Conservation (phyloP, 2,329 filamentous ascomycete species). For the Sporothrix mexicana region DNA sequence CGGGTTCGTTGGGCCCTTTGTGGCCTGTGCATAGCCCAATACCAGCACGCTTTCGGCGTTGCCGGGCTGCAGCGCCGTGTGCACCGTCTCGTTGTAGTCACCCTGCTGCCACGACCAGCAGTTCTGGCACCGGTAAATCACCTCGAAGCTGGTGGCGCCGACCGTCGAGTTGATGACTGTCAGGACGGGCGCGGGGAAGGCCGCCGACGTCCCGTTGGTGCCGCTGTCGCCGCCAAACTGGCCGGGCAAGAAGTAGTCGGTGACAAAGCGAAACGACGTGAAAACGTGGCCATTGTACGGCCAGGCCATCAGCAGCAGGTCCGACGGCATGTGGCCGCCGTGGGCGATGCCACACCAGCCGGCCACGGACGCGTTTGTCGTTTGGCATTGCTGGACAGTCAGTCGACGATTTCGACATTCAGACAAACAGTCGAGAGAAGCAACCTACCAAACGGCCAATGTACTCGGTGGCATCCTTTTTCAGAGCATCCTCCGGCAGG, state of each 20-base stretch:
- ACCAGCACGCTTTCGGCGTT: conserved; percentile 47
- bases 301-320: conserved; percentile 64
- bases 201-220: conserved; percentile 29
- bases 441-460: conserved; percentile 60
- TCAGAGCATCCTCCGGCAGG: conserved; percentile 56
- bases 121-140: conserved; percentile 69
- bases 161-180: conserved; percentile 64
- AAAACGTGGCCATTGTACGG: conserved; percentile 59
- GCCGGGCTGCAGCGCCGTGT: conserved; percentile 46
- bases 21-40: conserved; percentile 63
- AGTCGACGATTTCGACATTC: conserved; percentile 11
- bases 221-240: conserved; percentile 52
- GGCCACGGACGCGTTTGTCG: conserved; percentile 51
- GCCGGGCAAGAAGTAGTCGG: conserved; percentile 66
- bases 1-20: conserved; percentile 37
- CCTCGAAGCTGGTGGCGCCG: conserved; percentile 62
- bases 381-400: conserved; percentile 51
- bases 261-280: conserved; percentile 63
- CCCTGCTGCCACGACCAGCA: conserved; percentile 61
- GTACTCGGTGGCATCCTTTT: conserved; percentile 59
- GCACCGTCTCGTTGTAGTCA: conserved; percentile 50
- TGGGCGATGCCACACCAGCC: conserved; percentile 66
- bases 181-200: conserved; percentile 43
- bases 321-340: conserved; percentile 62
- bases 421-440: not conserved